Evolutionary conservation across 1,284 basidiomycete species (phyloP), one percentile per base, ranked within the genome.

Genomic region (Moesziomyces parantarcticus): DNA sequence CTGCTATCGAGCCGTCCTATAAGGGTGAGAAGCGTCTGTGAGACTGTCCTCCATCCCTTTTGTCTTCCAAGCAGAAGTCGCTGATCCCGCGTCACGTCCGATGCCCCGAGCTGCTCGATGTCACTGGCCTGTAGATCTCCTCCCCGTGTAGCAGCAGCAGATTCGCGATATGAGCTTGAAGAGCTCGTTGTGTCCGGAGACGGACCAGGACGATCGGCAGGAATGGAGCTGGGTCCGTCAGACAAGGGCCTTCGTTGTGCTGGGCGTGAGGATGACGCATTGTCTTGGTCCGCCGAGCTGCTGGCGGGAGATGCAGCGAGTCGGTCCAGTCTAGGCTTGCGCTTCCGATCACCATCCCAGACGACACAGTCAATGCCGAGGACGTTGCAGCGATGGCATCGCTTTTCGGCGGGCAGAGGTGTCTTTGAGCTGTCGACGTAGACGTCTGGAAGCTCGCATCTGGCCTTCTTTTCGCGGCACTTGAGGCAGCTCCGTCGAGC

Each of bases 331-430:
- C 46, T 62, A 0, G 58, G 65, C 43, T 65, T 70, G 21, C 65
- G 53, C 51, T 76, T 76, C 44, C 74, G 60, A 29, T 76, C 70
- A 36, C 66, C 74, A 44, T 76, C 74, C 58, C 59, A 76, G 23
- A 77, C 69, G 50, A 75, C 39, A 40, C 76, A 77, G 20, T 66
- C 65, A 5, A 68, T 36, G n/a, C 45, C 54, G 23, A 73, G 55
- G 25, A 59, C 56, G 22, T 36, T 54, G 57, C 76, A 77, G 7
- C 73, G 61, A 16, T 71, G 64, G 23, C 76, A 77, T n/a, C 47
- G 49, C 39, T 73, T 58, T 3, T 55, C 39, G 29, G 25, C 23
- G 2, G 58, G 58, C 1, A 77, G 36, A 2, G 72, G 68, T 10
- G 8, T n/a, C 23, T 50, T 60, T 23, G 61, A 57, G 47, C 69